Base-by-base conservation (phyloP, 805 yeast species). In the Pichia membranifaciens region DNA sequence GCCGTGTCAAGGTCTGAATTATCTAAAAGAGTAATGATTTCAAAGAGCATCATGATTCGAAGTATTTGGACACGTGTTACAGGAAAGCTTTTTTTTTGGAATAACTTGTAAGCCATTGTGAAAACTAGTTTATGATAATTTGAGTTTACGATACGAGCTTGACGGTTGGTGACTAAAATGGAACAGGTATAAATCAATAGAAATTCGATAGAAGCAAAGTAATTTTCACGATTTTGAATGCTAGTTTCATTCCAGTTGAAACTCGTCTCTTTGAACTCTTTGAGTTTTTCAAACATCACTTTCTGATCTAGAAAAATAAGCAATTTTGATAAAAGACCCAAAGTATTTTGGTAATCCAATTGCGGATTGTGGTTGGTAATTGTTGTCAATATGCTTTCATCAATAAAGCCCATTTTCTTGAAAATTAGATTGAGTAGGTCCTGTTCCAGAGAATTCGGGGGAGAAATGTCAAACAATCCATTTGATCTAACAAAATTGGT, bases 171-270 rank as follows among this genome's bases (percentile, higher is more conserved):
- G 40, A 64, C 60, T 1, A 66, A 58, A 36, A 75, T 63, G 4
- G 82, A 82, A 37, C 76, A 73, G 5, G 80, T 78, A 62, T 76
- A 66, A 2, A 76, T 70, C 76, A 78, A 72, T 56, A 70, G 72
- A 10, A 77, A 52, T 58, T 78, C 76, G 51, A 75, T 77, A 21
- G 66, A 59, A 18, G 59, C 53, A 47, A 62, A 58, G 18, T 61
- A 58, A 31, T 68, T 64, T 20, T 56, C 41, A 17, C 2, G 7
- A 3, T 36, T 18, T 1, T 48, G 41, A 9, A n/a, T 5, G 37
- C 40, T 44, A n/a, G 43, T 32, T 18, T 50, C 44, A 35, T 56
- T 53, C 41, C 51, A 55, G 23, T 61, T 57, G 28, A 61, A 51
- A 9, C 48, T 53, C 10, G 49, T 37, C 2, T 45, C 29, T 5